Base-by-base conservation (phyloP, 768 basidiomycete species). In the Gautieria morchelliformis region DNA sequence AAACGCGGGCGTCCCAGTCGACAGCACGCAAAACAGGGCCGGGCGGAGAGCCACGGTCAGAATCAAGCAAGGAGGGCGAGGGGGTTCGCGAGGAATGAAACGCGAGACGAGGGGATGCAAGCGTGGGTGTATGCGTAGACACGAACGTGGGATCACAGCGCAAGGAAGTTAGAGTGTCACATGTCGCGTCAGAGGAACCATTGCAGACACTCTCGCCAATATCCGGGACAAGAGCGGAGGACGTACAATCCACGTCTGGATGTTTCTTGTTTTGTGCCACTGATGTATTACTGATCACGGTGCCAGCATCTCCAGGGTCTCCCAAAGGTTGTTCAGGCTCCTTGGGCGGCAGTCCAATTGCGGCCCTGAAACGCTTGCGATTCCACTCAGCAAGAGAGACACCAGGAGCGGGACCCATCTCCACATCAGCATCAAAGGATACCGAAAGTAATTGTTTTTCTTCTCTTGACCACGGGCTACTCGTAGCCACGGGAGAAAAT, bases 21-120 rank as follows among this genome's bases (percentile, higher is more conserved):
- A 57, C 56, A 49, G 56, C 56, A 37, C 56, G 56, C 24, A 57
- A 27, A 20, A 57, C 47, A 20, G 56, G 56, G 32, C 44, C 56
- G 19, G 56, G 56, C 6, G 56, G 56, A 2, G 56, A 57, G 4
- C 14, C 32, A 24, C 30, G 46, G 20, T 42, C 35, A 37, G 47
- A 57, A 20, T 39, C 24, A 37, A n/a, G 22, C 20, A 50, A 39
- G 30, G 48, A 45, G n/a, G 40, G 19, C 6, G 53, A 27, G 9
- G 41, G 7, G 14, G 53, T 27, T 11, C 22, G 53, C 9, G 51
- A 52, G 35, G 33, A 3, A 2, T 9, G 42, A 44, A 12, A n/a
- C 20, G 3, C n/a, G 20, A 17, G 20, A 9, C 42, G 20, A 22
- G 42, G n/a, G 8, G n/a, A 14, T 44, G 14, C 42, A 44, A 17